Evolutionary conservation across 164 flowering plant species (phyloP), one percentile per base, ranked within the genome.

Genomic region (Amborella trichopoda): DNA sequence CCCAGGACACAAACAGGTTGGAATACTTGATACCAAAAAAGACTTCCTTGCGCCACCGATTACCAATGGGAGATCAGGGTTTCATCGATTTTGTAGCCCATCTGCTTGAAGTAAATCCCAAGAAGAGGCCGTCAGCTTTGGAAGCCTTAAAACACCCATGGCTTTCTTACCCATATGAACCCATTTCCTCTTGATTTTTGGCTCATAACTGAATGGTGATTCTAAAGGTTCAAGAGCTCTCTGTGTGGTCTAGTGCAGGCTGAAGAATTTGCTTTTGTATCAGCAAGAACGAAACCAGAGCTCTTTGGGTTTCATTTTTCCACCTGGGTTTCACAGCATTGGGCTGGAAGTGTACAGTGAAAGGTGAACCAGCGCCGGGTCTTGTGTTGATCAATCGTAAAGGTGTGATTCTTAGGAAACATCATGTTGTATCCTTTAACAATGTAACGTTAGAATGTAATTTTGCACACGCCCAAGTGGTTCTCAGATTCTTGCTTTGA

Each of bases 61-160:
- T 84, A 49, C 96, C 96, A 12, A 84, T 84, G 96, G 99, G 96
- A 12, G 96, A 87, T 52, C 90, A 82, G 66, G 99, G 95, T 13
- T 87, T 91, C 66, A 71, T 84, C 25, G 95, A 87, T 48, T 91
- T 91, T 60, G 94, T 91, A 51, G 70, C 65, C 26, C 79, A 82
- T 68, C 68, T 87, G 49, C 95, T 91, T 20, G 95, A 91, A 65
- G 40, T 87, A 30, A 87, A 84, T 65, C 99, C 99, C 17, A 71
- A 68, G 64, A 84, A 78, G 68, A 89, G 99, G 13, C 96, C 99
- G 13, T 71, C 95, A 33, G 99, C 99, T 21, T 53, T 77, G 0
- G 86, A 84, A 58, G 99, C 99, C 43, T 52, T 91, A 46, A 78
- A 78, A 61, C 99, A 91, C 58, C 95, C 96, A 12, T 91, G 99